Base-by-base conservation (phyloP, 169 alveolate genomes). In the Eimeria tenella region DNA sequence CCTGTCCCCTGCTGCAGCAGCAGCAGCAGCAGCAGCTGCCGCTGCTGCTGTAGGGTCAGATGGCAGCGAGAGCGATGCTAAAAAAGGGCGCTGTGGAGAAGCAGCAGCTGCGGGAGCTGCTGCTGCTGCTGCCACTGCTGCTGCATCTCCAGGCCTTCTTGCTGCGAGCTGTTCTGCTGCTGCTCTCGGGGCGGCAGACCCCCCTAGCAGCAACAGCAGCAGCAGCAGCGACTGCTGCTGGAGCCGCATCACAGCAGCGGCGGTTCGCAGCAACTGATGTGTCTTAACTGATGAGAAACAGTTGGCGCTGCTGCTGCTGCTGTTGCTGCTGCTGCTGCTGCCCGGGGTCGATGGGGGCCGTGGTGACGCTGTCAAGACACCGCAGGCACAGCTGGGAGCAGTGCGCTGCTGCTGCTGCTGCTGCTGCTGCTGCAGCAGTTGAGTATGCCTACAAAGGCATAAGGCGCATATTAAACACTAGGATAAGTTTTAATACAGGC, bases 191-290 rank as follows among this genome's bases (percentile, higher is more conserved):
- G 77, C 77, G 49, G n/a, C 42, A 11, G 77, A 23, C 49, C 77
- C 77, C 31, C 9, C 42, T 8, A 68, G 77, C n/a, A n/a, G 31
- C 77, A 68, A 23, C 77, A 68, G 77, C 77, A 68, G 77, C 77
- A 68, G 77, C 77, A 68, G 77, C 31, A n/a, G 77, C 77, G n/a
- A 23, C 77, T 68, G 77, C 77, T 68, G 77, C 77, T 68, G 77
- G 4, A 68, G 77, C 77, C 77, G 77, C 77, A 68, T 68, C 49
- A n/a, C 42, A 17, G 77, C 77, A 68, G 77, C 77, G 31, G 49
- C 77, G n/a, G 31, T 15, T 13, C 11, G 31, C 77, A 7, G 31
- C 42, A n/a, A 17, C 31, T n/a, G 31, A 11, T 13, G 49, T 68
- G 77, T 68, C 77, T 68, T n/a, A 1, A 17, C 77, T 17, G 49